Base-by-base conservation (phyloP, 768 basidiomycete genomes). In the Calocybe cyanea region DNA sequence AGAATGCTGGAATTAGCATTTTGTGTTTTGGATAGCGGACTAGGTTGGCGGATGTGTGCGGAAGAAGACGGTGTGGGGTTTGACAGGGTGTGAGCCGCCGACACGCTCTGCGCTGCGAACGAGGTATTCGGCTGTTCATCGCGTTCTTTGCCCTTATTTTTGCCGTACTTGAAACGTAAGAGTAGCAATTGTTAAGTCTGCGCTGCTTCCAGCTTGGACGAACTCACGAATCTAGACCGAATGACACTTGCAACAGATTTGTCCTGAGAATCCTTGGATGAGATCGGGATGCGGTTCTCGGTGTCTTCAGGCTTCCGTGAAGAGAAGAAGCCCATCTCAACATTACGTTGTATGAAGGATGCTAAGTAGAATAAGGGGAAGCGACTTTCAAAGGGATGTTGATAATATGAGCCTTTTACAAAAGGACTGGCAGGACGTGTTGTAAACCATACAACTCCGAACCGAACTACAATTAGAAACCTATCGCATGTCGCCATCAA, bases 211-310 rank as follows among this genome's bases (percentile, higher is more conserved):
- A 41, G 36, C 37, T 42, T 25, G 34, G 45, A 48, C 60, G 40
- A 20, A 73, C 77, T 56, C 53, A 81, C 78, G 55, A 81, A 79
- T 62, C 80, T 72, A 56, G 80, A 80, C 56, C 80, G 76, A 41
- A 81, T 77, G 57, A 77, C 77, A 49, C 74, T 69, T 21, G 78
- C 71, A 45, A 81, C 76, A 23, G 77, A 75, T 62, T 65, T 74
- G 56, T 76, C 68, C 33, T 50, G 43, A 35, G 48, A 43, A 38
- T 52, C 51, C 24, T 52, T 46, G 24, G 54, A 45, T 31, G 51
- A 51, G 18, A 61, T 54, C 25, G 62, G 55, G 39, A 63, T 46
- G 48, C 63, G 57, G 50, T 59, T 61, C 54, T 69, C 65, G 54
- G 66, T 67, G 53, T 67, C 67, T 57, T 72, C 70, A 34, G 64